Base-by-base conservation (phyloP, 2,329 filamentous ascomycete genomes). In the Diplodia sapinea region DNA sequence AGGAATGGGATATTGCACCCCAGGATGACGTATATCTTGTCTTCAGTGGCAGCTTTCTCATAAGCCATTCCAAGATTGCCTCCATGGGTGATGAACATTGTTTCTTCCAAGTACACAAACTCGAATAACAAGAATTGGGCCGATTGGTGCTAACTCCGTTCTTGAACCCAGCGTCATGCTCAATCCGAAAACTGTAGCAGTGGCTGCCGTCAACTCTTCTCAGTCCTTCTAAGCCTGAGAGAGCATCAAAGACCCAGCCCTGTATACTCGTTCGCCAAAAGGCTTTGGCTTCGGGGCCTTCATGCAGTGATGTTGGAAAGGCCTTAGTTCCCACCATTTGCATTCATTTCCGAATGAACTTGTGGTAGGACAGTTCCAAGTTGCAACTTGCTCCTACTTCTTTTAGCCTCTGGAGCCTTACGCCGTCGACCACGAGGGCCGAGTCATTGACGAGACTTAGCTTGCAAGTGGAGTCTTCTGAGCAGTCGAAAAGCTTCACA, bases 121-220 rank as follows among this genome's bases (percentile, higher is more conserved):
- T 3, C 5, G 40, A 0, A 2, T 2, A 1, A 1, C 20, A 15
- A 29, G 2, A 9, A n/a, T 4, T 15, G 17, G 1, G 3, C 11
- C n/a, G 20, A 9, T 43, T 47, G 36, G 36, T n/a, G 2, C 9
- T 20, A 4, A 61, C 23, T 13, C 56, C 26, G 3, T 61, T 13
- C 17, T 6, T 6, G n/a, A 31, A 17, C 12, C 3, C 13, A 17
- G 5, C 40, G 2, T 15, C 6, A n/a, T 47, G 36, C 40, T 5
- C 5, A 13, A 17, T 29, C 26, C 7, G 49, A 51, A 43, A 43
- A 3, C 5, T 8, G 17, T n/a, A 5, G 5, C 8, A 43, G 17
- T 43, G 15, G 40, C 15, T n/a, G 15, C 17, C 13, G 2, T 43
- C 6, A 17, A 15, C 40, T 7, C 40, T 43, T 43, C 13, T 43